Evolutionary conservation across 78 protist species (phyloP).

Genomic region (Dictyostelium citrinum): DNA sequence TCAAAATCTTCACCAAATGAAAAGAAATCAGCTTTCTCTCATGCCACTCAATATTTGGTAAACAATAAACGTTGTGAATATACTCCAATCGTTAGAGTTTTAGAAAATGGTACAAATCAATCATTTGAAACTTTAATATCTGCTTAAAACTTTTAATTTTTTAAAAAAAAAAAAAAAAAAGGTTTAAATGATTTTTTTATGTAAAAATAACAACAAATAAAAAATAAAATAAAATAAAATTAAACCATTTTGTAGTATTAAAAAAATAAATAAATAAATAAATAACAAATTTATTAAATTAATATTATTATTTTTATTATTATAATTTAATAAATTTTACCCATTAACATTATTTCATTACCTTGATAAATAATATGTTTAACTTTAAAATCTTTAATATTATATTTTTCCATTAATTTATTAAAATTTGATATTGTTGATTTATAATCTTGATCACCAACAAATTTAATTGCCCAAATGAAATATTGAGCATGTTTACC

Average conservation of each 20-base stretch:
- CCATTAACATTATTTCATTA: conserved; percentile 59
- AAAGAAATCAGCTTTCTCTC: conserved; percentile 12
- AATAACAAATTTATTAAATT: too few species aligned
- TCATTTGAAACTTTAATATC: background rate
- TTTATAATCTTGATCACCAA: background rate
- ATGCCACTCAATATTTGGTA: conserved; percentile 30
- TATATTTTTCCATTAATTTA: conserved; percentile 4
- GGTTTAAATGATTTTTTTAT: too few species aligned
- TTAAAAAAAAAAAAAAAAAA: too few species aligned
- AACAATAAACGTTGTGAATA: background rate
- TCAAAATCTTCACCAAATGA: background rate
- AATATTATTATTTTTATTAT: background rate
- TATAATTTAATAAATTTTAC: background rate
- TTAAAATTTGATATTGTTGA: too few species aligned
- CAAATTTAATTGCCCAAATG: conserved; percentile 59
- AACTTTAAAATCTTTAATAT: background rate
- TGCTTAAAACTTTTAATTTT: too few species aligned
- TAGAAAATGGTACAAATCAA: conserved; percentile 24
- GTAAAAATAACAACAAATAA: too few species aligned
- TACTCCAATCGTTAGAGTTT: conserved; percentile 61
- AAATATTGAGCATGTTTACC: background rate
- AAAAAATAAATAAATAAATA: too few species aligned
- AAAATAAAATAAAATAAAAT: background rate
- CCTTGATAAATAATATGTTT: conserved; percentile 55
- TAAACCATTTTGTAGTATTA: background rate